Conservation (phyloP, 305 asterid genomes). For the Fraxinus latifolia region DNA sequence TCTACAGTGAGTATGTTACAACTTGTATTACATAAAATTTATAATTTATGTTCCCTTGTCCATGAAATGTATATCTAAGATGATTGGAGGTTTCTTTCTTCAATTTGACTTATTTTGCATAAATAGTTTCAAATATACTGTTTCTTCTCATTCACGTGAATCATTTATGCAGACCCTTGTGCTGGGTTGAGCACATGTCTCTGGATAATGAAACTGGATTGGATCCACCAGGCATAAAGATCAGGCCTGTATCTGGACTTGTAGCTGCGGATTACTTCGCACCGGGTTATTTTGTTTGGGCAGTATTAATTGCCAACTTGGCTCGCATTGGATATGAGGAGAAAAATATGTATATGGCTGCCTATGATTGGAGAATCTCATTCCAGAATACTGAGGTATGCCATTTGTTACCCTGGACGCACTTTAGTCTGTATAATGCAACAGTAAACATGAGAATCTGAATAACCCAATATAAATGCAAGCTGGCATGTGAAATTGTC, state of each 20-base stretch:
- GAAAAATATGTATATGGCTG: conserved; percentile 93
- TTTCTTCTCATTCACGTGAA: conserved; percentile 10
- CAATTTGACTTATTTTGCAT: conserved; percentile 2
- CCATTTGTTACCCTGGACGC: conserved; percentile 23
- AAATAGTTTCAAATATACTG: background rate
- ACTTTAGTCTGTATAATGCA: background rate
- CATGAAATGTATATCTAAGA: conserved; percentile 1
- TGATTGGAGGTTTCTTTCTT: background rate
- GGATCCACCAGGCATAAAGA: conserved; percentile 82
- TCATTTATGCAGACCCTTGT: conserved; percentile 62
- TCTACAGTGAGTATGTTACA: background rate
- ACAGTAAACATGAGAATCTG: background rate
- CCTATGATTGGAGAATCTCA: conserved; percentile 91
- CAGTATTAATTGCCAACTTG: conserved; percentile 81
- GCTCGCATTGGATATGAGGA: conserved; percentile 93
- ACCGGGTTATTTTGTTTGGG: conserved; percentile 93
- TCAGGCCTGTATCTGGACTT: conserved; percentile 87
- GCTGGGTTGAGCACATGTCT: conserved; percentile 93
- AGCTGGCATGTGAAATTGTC: background rate
- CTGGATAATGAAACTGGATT: conserved; percentile 82
- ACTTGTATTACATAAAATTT: background rate
- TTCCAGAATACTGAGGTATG: conserved; percentile 89
- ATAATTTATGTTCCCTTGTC: conserved; percentile 9
- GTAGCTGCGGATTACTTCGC: conserved; percentile 93
- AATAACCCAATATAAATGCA: background rate